Percentiles rank a stretch among this genome's conserved stretches.
Conservation (phyloP, 208 protist species). For the Crithidia brevicula region DNA sequence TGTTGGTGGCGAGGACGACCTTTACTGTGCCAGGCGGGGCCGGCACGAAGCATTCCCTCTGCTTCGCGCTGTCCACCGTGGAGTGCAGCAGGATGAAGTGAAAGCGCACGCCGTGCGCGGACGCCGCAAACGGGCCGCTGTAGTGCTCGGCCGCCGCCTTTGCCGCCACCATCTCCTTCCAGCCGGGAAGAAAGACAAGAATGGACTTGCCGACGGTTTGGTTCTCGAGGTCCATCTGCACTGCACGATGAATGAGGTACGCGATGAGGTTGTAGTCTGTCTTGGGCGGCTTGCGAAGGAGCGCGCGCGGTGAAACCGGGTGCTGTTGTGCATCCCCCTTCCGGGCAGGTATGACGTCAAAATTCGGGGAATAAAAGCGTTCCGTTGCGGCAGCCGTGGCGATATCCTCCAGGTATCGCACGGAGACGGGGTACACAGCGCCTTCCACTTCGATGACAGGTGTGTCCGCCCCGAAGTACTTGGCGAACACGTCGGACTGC, state of each 20-base stretch:
- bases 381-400: constrained; percentile 9
- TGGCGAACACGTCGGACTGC: constrained; percentile 96
- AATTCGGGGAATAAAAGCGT: constrained; percentile 55
- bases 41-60: constrained; percentile 92
- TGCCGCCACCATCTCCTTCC: constrained; percentile 95
- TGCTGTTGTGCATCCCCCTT: not conserved
- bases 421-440: constrained; percentile 71
- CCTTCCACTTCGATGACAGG: constrained; percentile 82
- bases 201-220: constrained; percentile 91
- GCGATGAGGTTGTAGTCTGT: constrained; percentile 86
- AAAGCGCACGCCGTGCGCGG: constrained; percentile 18
- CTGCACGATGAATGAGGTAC: constrained; percentile 60
- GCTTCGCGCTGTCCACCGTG: constrained; percentile 74
- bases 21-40: constrained; percentile 84
- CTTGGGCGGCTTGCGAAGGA: constrained; percentile 36
- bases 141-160: constrained; percentile 66
- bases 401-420: constrained; percentile 78
- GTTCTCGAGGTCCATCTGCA: constrained; percentile 49
- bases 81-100: constrained; percentile 92
- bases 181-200: constrained; percentile 99
- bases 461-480: constrained; percentile 91
- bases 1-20: constrained; percentile 97
- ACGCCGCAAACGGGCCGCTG: constrained; percentile 5
- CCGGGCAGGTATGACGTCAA: constrained; percentile 34
- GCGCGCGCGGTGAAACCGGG: constrained; percentile 5